Conservation (phyloP, 176 grass and related monocot genomes). For the Triticum dicoccoides region DNA sequence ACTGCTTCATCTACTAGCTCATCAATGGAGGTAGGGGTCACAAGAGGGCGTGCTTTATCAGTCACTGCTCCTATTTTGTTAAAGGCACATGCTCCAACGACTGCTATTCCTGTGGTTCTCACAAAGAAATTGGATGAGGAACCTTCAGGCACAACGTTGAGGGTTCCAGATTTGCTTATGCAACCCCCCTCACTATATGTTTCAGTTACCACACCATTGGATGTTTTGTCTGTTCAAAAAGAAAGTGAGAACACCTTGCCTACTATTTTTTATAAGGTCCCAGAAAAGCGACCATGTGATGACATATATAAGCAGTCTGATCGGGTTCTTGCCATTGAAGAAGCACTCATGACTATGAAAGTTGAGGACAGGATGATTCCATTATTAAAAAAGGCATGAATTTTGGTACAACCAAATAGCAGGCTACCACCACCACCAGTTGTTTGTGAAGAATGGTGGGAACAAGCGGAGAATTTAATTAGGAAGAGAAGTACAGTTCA, state of each 20-base stretch:
- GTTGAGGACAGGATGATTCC: background rate
- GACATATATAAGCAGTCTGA: background rate
- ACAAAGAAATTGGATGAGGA: background rate
- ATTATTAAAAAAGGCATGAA: too few species aligned
- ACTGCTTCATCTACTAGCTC: background rate
- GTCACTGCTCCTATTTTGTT: background rate
- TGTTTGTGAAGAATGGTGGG: too few species aligned
- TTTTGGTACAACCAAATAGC: too few species aligned
- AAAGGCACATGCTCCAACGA: background rate
- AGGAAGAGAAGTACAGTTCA: background rate
- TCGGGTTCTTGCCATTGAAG: background rate
- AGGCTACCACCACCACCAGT: too few species aligned
- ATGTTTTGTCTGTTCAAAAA: background rate
- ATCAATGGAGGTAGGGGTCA: fast-evolving
- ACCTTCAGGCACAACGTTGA: background rate
- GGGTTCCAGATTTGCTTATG: background rate
- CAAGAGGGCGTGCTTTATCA: background rate
- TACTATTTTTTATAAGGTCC: background rate
- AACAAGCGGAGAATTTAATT: background rate
- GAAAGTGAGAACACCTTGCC: background rate
- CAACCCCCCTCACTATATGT: background rate
- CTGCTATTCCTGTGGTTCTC: too few species aligned
- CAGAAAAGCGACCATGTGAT: background rate
- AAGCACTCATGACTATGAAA: background rate
- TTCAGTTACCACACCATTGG: background rate